Percentiles rank a stretch among this genome's conserved stretches.
Conservation (phyloP, 306 rosid genomes). For the Trifolium pratense region DNA sequence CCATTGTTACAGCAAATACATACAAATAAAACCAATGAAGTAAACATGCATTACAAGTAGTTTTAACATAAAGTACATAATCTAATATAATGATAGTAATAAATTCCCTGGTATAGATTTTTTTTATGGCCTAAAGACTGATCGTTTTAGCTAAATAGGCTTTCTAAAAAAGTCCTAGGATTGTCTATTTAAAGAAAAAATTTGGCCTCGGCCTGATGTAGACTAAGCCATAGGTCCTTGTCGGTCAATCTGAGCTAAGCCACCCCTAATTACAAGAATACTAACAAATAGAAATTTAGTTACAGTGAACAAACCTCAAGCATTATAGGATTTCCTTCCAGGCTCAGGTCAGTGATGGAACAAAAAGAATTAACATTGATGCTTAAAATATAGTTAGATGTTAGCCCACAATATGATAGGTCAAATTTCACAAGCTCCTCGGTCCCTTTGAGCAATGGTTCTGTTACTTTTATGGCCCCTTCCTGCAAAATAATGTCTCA, state of each 20-base stretch:
- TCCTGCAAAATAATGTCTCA: conserved; percentile 59
- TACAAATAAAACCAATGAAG: conserved; percentile 31
- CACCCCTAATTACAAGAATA: conserved; percentile 14
- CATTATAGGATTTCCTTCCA: conserved; percentile 76
- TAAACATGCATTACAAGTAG: conserved; percentile 26
- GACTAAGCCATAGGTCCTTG: not conserved
- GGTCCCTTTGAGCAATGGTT: conserved; percentile 59
- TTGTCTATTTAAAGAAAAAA: not conserved
- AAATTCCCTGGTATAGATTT: not conserved
- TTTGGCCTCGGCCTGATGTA: not conserved
- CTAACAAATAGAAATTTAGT: conserved; percentile 29
- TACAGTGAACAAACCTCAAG: conserved; percentile 64
- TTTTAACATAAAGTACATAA: not conserved
- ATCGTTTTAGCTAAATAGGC: not conserved
- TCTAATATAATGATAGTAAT: not conserved
- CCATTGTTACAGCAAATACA: conserved; percentile 7
- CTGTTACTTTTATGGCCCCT: conserved; percentile 60
- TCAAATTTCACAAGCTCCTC: conserved; percentile 79
- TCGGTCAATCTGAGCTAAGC: not conserved
- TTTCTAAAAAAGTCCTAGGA: not conserved
- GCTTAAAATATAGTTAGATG: conserved; percentile 53
- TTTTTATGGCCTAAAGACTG: not conserved
- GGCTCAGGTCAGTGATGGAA: conserved; percentile 75
- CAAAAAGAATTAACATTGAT: conserved; percentile 45
- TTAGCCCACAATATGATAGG: conserved; percentile 74